Evolutionary conservation across 805 yeast genomes (phyloP).

Genomic region (Candida multigemmis): DNA sequence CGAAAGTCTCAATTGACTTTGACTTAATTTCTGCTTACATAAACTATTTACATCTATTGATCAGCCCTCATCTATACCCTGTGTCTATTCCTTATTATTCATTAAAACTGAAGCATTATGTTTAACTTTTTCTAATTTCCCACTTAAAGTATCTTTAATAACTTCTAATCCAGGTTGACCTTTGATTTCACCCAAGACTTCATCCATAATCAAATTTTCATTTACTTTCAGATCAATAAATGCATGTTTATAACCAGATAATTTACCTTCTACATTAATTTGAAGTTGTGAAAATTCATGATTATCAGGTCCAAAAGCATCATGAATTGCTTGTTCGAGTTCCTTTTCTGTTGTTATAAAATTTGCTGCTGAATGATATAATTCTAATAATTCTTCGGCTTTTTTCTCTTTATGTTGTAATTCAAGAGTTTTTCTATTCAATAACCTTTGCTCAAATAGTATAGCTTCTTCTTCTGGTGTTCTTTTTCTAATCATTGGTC

Average conservation of each 20-base stretch:
- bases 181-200: conserved; percentile 27
- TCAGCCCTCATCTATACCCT: too few species aligned
- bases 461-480: conserved; percentile 59
- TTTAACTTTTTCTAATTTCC: conserved; percentile 24
- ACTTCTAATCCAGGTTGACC: conserved; percentile 33
- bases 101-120: conserved; percentile 26
- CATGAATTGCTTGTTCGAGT: conserved; percentile 47
- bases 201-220: conserved; percentile 26
- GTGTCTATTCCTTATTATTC: too few species aligned
- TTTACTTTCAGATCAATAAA: conserved; percentile 17
- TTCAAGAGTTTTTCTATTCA: conserved; percentile 55
- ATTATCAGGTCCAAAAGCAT: conserved; percentile 40
- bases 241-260: conserved; percentile 19
- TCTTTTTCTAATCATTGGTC: conserved; percentile 65
- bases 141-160: conserved; percentile 29
- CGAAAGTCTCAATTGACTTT: background rate
- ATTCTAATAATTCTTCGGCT: conserved; percentile 51
- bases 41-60: conserved; percentile 3
- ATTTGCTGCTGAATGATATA: conserved; percentile 61
- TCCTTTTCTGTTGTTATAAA: conserved; percentile 69
- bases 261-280: conserved; percentile 24
- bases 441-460: conserved; percentile 49
- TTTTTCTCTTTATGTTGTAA: conserved; percentile 43
- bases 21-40: background rate
- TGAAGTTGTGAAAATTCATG: conserved; percentile 25